A percentile compares a stretch with the other conserved stretches of the same genome.
phyloP scores from a whole-genome alignment of 169 alveolate species.

The Plasmodium fragile region DNA sequence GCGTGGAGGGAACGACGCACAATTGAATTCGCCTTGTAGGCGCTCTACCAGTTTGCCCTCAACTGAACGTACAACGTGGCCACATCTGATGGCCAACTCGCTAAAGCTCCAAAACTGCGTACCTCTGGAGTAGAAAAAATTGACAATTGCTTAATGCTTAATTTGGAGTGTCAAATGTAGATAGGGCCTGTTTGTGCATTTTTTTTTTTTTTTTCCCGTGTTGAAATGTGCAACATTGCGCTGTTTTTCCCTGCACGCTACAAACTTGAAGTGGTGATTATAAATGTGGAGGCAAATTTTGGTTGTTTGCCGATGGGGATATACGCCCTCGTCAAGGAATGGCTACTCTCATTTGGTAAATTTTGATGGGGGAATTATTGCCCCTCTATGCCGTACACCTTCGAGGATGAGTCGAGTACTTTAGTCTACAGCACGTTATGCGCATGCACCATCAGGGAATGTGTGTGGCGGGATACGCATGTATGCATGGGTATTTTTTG shows the following conservation, averaged over 20 bases:
- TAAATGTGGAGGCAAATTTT: neutral
- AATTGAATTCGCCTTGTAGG: neutral
- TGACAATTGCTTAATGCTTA: neutral
- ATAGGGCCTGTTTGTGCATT: neutral
- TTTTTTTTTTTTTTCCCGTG: neutral
- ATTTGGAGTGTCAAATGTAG: neutral
- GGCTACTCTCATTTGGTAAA: neutral
- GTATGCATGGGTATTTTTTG: neutral
- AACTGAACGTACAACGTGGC: neutral
- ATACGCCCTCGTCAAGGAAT: neutral
- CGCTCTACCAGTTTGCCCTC: neutral
- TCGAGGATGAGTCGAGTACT: neutral
- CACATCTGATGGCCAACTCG: neutral
- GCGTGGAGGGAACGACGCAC: neutral
- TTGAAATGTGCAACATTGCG: neutral
- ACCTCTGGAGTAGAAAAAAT: neutral
- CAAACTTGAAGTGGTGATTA: neutral
- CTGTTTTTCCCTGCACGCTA: neutral
- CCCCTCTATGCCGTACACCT: neutral
- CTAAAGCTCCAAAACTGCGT: neutral
- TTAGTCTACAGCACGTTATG: neutral
- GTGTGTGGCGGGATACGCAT: neutral
- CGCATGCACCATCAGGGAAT: neutral
- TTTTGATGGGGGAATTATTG: neutral
- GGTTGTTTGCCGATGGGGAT: neutral